Base-by-base conservation (phyloP, 164 flowering plant species). In the Umbilicus rupestris region DNA sequence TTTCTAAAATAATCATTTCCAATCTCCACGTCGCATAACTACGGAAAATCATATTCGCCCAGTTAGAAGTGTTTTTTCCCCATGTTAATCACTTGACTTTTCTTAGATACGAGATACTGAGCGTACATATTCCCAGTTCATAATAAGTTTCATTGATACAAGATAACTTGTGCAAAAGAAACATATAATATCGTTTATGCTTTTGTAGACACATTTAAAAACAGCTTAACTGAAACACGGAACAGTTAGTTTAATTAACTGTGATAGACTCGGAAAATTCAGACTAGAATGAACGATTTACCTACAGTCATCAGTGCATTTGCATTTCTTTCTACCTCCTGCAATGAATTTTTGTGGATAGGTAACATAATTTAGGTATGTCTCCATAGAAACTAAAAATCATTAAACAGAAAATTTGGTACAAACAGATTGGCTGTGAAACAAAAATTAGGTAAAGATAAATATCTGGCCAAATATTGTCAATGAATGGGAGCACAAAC, bases 261-360 rank as follows among this genome's bases (percentile, higher is more conserved):
- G 15, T 22, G 29, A 52, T 52, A 52, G 29, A 7, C 4, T 24
- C 29, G 5, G 9, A 22, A 24, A 24, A 52, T 0, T 24, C 3
- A 22, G 29, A 55, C 60, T 14, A 14, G 19, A 28, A 55, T 12
- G 19, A 12, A 10, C 12, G 69, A 76, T 85, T 26, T 78, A 93
- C 98, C 98, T 73, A 86, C 76, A 68, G 95, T 85, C 83, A 76
- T 71, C 31, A 93, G 81, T 9, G 92, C 86, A 78, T 74, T 78
- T 63, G 89, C 68, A 78, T 82, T 90, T 79, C 98, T 86, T 78
- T 93, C 97, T 74, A 89, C 97, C 79, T 93, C 98, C 97, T 90
- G 73, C 57, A 75, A 26, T 28, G 2, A n/a, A 20, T 20, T 52
- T 55, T 55, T 26, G 19, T 55, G 33, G 19, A 44, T 26, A 28